phyloP scores from a whole-genome alignment of 768 basidiomycete genomes.

The Coprinopsis sp. region DNA sequence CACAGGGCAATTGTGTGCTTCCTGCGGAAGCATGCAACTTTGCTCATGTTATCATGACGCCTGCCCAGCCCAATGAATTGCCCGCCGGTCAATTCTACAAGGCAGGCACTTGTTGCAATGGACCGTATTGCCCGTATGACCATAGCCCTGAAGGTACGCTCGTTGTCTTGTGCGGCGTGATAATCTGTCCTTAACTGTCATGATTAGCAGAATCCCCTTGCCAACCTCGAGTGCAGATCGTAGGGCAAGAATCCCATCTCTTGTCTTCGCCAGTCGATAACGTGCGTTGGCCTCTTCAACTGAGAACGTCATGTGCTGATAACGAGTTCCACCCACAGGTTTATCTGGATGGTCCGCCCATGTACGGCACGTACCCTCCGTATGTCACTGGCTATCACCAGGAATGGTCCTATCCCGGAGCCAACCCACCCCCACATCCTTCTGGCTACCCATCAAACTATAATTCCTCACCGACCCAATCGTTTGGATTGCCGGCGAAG shows the following conservation, averaged over 20 bases:
- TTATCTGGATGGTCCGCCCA: slow-evolving; percentile 4
- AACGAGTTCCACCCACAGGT: neutral
- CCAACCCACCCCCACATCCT: slow-evolving; percentile 1
- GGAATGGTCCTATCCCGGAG: slow-evolving; percentile 9
- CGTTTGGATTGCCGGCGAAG: neutral
- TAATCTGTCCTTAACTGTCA: neutral
- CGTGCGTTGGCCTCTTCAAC: neutral
- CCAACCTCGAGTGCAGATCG: slow-evolving; percentile 2
- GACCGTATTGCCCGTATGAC: slow-evolving; percentile 32
- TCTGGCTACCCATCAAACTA: slow-evolving; percentile 6
- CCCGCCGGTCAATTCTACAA: slow-evolving; percentile 31
- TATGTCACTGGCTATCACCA: slow-evolving; percentile 4
- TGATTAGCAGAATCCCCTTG: neutral
- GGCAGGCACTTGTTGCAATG: slow-evolving; percentile 34
- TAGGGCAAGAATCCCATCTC: slow-evolving; percentile 5
- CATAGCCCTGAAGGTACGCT: slow-evolving; percentile 24
- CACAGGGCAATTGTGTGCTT: slow-evolving; percentile 36
- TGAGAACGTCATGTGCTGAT: neutral
- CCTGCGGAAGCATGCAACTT: slow-evolving; percentile 46
- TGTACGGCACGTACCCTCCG: slow-evolving; percentile 4
- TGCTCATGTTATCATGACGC: slow-evolving; percentile 33
- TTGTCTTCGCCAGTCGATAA: slow-evolving; percentile 3
- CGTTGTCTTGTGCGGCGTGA: neutral
- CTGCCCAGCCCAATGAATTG: slow-evolving; percentile 12
- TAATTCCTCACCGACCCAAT: neutral